Conservation (phyloP, 768 basidiomycete species). For the Trametopsis cervina region DNA sequence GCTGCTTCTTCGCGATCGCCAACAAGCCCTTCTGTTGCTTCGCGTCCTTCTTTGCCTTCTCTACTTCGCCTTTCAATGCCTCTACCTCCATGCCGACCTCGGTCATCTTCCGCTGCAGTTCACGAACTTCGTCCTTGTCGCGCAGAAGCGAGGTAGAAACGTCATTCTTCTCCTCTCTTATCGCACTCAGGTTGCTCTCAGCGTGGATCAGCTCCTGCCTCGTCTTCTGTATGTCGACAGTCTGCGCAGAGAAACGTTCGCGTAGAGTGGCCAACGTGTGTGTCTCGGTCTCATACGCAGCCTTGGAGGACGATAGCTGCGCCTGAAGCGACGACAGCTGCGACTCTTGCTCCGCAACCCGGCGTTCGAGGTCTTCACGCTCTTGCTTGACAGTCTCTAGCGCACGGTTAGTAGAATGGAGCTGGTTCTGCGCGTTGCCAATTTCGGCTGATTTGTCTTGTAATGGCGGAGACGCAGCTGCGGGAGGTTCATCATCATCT, state of each 20-base stretch:
- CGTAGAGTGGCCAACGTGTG: slow-evolving; percentile 58
- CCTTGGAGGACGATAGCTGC: slow-evolving; percentile 77
- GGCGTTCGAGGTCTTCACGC: slow-evolving; percentile 57
- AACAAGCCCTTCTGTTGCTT: slow-evolving; percentile 94
- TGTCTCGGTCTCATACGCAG: slow-evolving; percentile 81
- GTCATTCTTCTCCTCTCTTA: slow-evolving; percentile 87
- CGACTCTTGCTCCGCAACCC: slow-evolving; percentile 57
- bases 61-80: slow-evolving; percentile 62
- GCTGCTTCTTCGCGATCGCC: slow-evolving; percentile 92
- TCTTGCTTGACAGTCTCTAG: slow-evolving; percentile 61
- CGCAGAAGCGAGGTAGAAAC: slow-evolving; percentile 79
- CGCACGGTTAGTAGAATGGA: slow-evolving; percentile 71
- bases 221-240: slow-evolving; percentile 61
- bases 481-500: slow-evolving; percentile 57
- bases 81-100: slow-evolving; percentile 73
- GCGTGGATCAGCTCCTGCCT: slow-evolving; percentile 78
- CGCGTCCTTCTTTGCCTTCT: slow-evolving; percentile 88
- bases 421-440: slow-evolving; percentile 80
- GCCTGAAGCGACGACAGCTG: slow-evolving; percentile 78
- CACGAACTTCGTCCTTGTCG: slow-evolving; percentile 92
- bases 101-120: slow-evolving; percentile 76
- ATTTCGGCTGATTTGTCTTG: slow-evolving; percentile 81
- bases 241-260: slow-evolving; percentile 62
- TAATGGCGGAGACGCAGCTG: slow-evolving; percentile 40
- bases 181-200: slow-evolving; percentile 87